Base-by-base conservation (phyloP, 2,329 filamentous ascomycete species). In the Aspergillus sp. region DNA sequence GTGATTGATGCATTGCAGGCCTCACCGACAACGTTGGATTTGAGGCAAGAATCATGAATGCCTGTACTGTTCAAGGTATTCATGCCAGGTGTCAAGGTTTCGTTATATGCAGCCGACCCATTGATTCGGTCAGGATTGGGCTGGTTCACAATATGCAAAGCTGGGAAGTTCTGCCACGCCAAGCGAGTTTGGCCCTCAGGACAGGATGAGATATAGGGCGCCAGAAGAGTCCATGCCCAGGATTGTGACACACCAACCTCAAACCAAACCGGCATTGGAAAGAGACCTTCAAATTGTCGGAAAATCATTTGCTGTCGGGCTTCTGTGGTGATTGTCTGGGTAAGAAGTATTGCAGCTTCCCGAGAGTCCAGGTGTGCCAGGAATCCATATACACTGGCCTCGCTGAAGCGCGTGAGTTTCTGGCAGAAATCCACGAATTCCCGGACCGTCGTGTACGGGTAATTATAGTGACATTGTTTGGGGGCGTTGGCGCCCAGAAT, bases 391-490 rank as follows among this genome's bases (percentile, higher is more conserved):
- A 90, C 86, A 42, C 87, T 85, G 9, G 84, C 79, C 65, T 93
- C 88, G 43, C 87, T 87, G 67, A 80, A 89, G 30, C 86, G 83
- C 1, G 88, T 93, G n/a, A 93, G 70, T 68, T 90, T 90, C 70
- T 91, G 86, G 67, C 81, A 84, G 71, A 93, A 93, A 72, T 93
- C 88, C 59, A 93, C 74, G 61, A 82, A 91, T 66, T 93, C 87
- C 46, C 76, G 79, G 0, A 91, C 82, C 27, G 81, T 90, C 47
- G 72, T 80, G 62, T 82, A 87, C 1, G 88, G 88, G 63, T 93
- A 93, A 71, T 89, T 82, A 74, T 94, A 94, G 0, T 78, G 83
- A 72, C 88, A 93, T 64, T 89, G 84, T 46, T 77, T 75, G 0
- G 87, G 86, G 0, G 88, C 85, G 50, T 80, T 66, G 0, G 75